Conservation (phyloP, 2,329 filamentous ascomycete species). For the Verticillium albo-atrum region DNA sequence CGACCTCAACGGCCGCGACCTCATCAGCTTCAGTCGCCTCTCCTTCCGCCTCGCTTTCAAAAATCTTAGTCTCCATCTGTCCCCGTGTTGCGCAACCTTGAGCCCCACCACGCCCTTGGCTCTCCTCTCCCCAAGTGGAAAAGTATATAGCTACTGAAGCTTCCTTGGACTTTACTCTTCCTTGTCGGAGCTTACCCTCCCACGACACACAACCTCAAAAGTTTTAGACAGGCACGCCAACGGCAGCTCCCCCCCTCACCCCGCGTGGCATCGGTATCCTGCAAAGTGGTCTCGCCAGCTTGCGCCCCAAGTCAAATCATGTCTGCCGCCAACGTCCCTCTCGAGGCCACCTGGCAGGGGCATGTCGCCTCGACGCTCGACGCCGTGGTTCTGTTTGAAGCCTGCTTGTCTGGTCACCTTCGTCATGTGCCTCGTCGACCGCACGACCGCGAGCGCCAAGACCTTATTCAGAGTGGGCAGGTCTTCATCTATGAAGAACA, state of each 20-base stretch:
- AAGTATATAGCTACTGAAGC: neutral
- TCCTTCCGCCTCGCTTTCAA: neutral
- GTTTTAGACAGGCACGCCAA: neutral
- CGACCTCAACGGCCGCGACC: neutral
- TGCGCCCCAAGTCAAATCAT: neutral
- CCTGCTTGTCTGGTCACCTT: conserved; percentile 65
- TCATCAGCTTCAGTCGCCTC: neutral
- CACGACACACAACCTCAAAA: neutral
- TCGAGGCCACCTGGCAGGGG: conserved; percentile 64
- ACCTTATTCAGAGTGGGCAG: conserved; percentile 77
- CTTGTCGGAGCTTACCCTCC: neutral
- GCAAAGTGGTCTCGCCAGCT: too few species aligned
- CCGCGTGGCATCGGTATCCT: too few species aligned
- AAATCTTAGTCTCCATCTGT: neutral
- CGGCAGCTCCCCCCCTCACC: too few species aligned
- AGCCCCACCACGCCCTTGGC: neutral
- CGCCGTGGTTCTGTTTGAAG: conserved; percentile 76
- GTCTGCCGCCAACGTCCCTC: conserved; percentile 28
- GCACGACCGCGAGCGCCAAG: conserved; percentile 75
- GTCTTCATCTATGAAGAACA: conserved; percentile 92
- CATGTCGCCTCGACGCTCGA: conserved; percentile 67
- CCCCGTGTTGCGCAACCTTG: neutral
- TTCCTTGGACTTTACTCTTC: neutral
- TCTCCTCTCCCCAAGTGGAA: neutral
- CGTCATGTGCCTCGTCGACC: conserved; percentile 78